Percentiles rank a stretch among this genome's conserved stretches.
phyloP scores from a whole-genome alignment of 2,329 filamentous ascomycete species.

The Zymoseptoria crescenta region DNA sequence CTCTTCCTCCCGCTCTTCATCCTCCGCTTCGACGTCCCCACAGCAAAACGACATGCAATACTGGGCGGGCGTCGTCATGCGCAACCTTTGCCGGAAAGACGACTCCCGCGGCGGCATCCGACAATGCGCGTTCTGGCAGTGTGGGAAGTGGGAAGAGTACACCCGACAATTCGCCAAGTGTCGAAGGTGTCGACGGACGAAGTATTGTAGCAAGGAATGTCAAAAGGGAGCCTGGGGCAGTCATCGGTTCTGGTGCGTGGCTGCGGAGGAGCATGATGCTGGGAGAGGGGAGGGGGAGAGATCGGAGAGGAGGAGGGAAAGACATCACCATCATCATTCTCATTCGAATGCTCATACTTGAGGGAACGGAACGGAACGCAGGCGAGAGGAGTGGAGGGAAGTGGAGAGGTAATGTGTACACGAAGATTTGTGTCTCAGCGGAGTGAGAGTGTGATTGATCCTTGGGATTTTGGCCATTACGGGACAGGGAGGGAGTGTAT shows the following conservation, averaged over 20 bases:
- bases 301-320: constrained; percentile 8
- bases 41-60: constrained; percentile 72
- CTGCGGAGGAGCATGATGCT: constrained; percentile 45
- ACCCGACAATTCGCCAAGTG: constrained; percentile 97
- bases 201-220: constrained; percentile 94
- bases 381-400: neutral
- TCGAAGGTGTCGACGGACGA: constrained; percentile 87
- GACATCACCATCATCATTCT: constrained; percentile 21
- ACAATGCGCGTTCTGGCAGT: constrained; percentile 96
- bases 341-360: constrained; percentile 6
- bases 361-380: neutral
- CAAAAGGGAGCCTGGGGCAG: constrained; percentile 99
- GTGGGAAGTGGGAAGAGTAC: constrained; percentile 96
- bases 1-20: constrained; percentile 52
- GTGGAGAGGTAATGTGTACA: neutral
- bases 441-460: too few relatives aligned
- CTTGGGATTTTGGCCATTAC: too few relatives aligned
- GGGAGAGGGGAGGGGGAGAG: constrained; percentile 9
- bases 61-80: constrained; percentile 98
- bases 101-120: constrained; percentile 88
- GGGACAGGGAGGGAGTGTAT: too few relatives aligned
- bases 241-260: constrained; percentile 95
- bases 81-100: constrained; percentile 96
- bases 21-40: constrained; percentile 15
- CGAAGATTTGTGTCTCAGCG: too few relatives aligned